Evolutionary conservation across 495 filamentous ascomycete species (phyloP), one percentile per base, ranked within the genome.

Genomic region (Chaetomium cochliodes): DNA sequence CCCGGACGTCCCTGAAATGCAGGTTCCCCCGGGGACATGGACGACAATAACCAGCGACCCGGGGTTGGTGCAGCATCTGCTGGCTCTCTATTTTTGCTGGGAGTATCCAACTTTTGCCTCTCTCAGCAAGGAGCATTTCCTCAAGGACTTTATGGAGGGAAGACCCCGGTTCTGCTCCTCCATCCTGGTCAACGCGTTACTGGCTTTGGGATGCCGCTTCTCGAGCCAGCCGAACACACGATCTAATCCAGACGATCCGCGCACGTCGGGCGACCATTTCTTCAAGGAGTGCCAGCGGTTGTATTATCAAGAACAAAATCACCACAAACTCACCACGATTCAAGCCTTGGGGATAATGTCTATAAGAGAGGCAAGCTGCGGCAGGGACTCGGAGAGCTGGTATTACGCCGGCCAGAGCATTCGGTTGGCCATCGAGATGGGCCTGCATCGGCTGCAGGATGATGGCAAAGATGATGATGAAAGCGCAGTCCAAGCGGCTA

Each of bases 261-360:
- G 81, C 47, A 89, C 89, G 5, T 83, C 87, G 3, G 90, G 91
- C 1, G 86, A 89, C 58, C 81, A 87, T 65, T 93, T 93, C 73
- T 90, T 91, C 67, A 81, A 80, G 33, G 86, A 89, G 69, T 85
- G 86, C 25, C 79, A 86, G 62, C 76, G 78, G 26, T 74, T 92
- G 7, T 78, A 91, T 11, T 73, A 85, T 51, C 76, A 84, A 37
- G 79, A 85, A 64, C 69, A 73, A 12, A 77, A 90, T 61, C 81
- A 86, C 25, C 82, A 84, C 70, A 83, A 79, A 0, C 74, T 93
- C 23, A 93, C 91, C 8, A 92, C 88, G 3, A 87, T 92, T 46
- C 91, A 93, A 73, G 89, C 90, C 0, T 73, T 93, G 26, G 86
- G 87, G 5, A 81, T 96, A 63, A 90, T 96, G 88, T 86, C 85